phyloP scores from a whole-genome alignment of 2,329 filamentous ascomycete genomes.

The Aschersonia sp. region DNA sequence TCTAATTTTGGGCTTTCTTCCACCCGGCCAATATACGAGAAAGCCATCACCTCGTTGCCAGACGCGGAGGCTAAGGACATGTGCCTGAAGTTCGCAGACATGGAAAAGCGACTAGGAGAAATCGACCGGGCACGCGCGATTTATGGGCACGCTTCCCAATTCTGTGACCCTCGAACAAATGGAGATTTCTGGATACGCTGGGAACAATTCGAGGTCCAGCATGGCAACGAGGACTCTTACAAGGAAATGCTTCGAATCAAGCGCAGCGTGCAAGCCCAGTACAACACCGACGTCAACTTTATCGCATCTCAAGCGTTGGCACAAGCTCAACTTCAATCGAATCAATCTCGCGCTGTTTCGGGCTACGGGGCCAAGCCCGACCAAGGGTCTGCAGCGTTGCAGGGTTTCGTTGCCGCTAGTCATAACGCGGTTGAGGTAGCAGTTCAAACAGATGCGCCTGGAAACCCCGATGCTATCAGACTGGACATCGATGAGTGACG shows the following conservation, averaged over 20 bases:
- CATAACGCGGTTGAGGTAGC: conserved; percentile 48
- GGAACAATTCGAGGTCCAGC: conserved; percentile 94
- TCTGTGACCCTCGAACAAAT: conserved; percentile 86
- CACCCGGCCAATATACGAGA: conserved; percentile 88
- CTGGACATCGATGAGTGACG: conserved; percentile 54
- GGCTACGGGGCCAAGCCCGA: conserved; percentile 88
- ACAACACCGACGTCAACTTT: conserved; percentile 97
- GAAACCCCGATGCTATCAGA: conserved; percentile 78
- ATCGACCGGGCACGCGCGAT: conserved; percentile 92
- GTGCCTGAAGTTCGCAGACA: conserved; percentile 97
- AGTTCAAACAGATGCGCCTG: conserved; percentile 24
- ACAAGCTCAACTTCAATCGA: conserved; percentile 53
- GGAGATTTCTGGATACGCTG: conserved; percentile 90
- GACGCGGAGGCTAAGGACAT: conserved; percentile 90
- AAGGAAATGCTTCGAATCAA: conserved; percentile 99
- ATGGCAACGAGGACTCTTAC: conserved; percentile 98
- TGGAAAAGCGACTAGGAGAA: conserved; percentile 82
- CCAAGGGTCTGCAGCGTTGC: conserved; percentile 72
- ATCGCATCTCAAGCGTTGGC: conserved; percentile 92
- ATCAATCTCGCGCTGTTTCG: conserved; percentile 30
- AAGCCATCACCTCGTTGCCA: conserved; percentile 83
- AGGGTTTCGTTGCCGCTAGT: conserved; percentile 82
- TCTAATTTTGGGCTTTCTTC: conserved; percentile 96
- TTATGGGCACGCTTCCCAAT: conserved; percentile 92
- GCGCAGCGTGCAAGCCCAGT: conserved; percentile 90